Base-by-base conservation (phyloP, 208 protist genomes). In the Crithidia brevicula region DNA sequence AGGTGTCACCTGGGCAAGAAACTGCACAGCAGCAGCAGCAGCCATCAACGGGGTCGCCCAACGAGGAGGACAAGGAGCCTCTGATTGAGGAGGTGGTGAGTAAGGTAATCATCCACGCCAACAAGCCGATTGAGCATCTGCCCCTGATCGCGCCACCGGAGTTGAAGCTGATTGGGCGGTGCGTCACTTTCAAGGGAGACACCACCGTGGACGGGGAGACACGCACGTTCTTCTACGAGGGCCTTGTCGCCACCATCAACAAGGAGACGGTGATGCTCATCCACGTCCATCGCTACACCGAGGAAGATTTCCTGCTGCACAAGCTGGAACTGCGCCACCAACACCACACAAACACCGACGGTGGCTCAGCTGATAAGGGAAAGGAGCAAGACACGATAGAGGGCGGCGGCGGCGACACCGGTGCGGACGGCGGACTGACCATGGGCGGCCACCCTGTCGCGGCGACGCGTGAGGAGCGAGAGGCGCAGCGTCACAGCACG, bases 91-190 rank as follows among this genome's bases (percentile, higher is more conserved):
- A 82, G 4, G 23, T 86, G 0, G 56, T 88, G 3, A 52, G 49
- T 10, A 71, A 47, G 9, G 58, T 61, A 0, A 70, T 90, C 18
- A 89, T 93, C 38, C 81, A 89, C 59, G 36, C 54, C 0, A 67
- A 92, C 53, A 74, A 67, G 25, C 78, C 83, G 0, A 88, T 91
- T 30, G 77, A 84, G 50, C 73, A 91, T 45, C 36, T 96, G 31
- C 90, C 90, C 16, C 4, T 47, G 13, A 67, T 93, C 33, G 30
- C 63, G 0, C 76, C 79, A 36, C 85, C 82, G 3, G 87, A 96
- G 72, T 67, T 96, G 46, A 90, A 89, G 59, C 77, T 96, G 51
- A 93, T 96, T 36, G 90, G 90, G 1, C 85, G 87, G 23, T 86
- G 79, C 50, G 85, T 96, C 28, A 87, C 74, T 4, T 92, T 96